A percentile compares a stretch with the other conserved stretches of the same genome.
These are phyloP conservation scores for Boletus rufocinnamomeus DNA, from an alignment of 768 basidiomycete species.

Conservation along the genomic window DNA sequence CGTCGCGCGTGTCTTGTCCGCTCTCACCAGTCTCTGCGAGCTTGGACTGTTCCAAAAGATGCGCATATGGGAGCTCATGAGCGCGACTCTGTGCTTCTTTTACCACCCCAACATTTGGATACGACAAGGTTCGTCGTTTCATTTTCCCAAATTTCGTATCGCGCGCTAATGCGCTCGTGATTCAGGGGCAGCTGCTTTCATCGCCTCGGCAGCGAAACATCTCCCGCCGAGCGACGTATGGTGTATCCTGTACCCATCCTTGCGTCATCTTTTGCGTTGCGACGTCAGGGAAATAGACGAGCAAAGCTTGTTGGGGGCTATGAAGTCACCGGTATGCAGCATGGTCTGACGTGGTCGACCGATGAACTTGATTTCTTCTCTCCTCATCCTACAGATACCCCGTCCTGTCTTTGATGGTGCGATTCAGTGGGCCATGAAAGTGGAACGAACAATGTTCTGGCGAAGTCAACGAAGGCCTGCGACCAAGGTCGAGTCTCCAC, in stretches of 20 bases:
- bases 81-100: constrained; percentile 81
- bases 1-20: constrained; percentile 84
- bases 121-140: constrained; percentile 67
- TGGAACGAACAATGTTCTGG: constrained; percentile 83
- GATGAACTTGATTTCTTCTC: not conserved
- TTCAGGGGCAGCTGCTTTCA: constrained; percentile 82
- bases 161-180: constrained; percentile 6
- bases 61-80: constrained; percentile 97
- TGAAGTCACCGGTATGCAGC: constrained; percentile 74
- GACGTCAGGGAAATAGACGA: constrained; percentile 80
- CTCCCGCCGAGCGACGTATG: constrained; percentile 89
- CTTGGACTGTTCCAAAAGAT: constrained; percentile 90
- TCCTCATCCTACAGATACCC: constrained; percentile 41
- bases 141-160: not conserved
- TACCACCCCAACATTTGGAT: constrained; percentile 98
- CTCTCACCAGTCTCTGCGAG: constrained; percentile 87
- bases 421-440: constrained; percentile 84
- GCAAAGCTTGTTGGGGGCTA: constrained; percentile 66
- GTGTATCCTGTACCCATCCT: constrained; percentile 94
- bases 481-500: constrained; percentile 62
- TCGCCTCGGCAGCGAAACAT: constrained; percentile 81
- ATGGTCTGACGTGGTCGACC: not conserved
- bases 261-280: constrained; percentile 82
- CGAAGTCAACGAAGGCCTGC: constrained; percentile 48
- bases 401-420: constrained; percentile 84